Base-by-base conservation (phyloP, 169 alveolate species). In the Theileria annulata region DNA sequence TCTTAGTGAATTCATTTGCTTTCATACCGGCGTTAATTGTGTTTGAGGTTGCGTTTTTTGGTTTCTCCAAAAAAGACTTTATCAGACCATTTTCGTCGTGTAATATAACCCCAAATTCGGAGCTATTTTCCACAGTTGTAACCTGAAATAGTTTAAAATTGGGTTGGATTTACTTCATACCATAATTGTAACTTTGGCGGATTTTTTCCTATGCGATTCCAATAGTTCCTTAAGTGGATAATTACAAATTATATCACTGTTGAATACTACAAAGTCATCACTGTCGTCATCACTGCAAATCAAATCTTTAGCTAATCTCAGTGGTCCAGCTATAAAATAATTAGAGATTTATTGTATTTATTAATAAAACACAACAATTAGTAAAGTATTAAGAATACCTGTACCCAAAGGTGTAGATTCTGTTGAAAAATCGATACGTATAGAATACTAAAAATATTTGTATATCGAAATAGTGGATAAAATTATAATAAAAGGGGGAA, bases 391-490 rank as follows among this genome's bases (percentile, higher is more conserved):
- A 42, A 42, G 15, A 42, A 8, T 42, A 35, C 98, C 99, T 35
- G 99, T 98, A 23, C 99, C 99, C 62, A 98, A 87, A n/a, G 99
- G 99, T 48, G 92, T 96, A 10, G 94, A 94, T 90, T 98, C 99
- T 74, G 95, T 84, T 3, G 98, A 93, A 78, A 95, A 93, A 58
- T 93, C 93, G 51, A 98, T 96, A 76, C 94, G 94, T 48, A 98
- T 94, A 25, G 87, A 75, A 86, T 94, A 97, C 93, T 94, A 75
- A 72, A 72, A 30, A 27, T 37, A 35, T 69, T 6, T n/a, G 42
- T 33, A 30, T 8, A 17, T 3, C 3, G 51, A 21, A 56, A 56
- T 48, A 37, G 2, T 8, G 37, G 51, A n/a, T 13, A 19, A 4
- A 12, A 54, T 31, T 13, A 4, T 5, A 21, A 2, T 0, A 2